These are phyloP conservation scores for Penicillium nucicola DNA, from an alignment of 495 filamentous ascomycete genomes.

Conservation along the genomic window DNA sequence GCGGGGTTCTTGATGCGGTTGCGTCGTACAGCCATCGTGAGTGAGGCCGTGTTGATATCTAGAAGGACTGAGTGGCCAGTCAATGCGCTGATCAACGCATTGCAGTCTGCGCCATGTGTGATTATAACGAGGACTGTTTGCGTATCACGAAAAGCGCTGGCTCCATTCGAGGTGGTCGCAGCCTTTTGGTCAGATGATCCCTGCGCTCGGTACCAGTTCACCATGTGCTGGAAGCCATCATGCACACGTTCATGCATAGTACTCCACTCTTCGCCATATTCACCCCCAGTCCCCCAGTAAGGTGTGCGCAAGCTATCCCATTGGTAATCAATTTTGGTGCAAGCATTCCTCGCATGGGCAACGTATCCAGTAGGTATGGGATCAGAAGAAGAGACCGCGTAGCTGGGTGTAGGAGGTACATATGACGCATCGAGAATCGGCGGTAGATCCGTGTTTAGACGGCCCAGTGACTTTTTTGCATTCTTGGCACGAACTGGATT, in stretches of 20 bases:
- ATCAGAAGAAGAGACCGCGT: conserved; percentile 75
- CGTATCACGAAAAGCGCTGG: conserved; percentile 56
- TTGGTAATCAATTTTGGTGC: conserved; percentile 80
- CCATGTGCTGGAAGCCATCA: conserved; percentile 67
- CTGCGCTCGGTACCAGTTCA: conserved; percentile 75
- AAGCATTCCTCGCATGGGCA: conserved; percentile 86
- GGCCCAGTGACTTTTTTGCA: conserved; percentile 16
- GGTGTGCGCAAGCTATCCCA: conserved; percentile 88
- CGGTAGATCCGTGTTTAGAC: conserved; percentile 33
- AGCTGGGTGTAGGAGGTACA: conserved; percentile 71
- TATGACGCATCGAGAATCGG: conserved; percentile 48
- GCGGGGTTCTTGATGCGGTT: conserved; percentile 31
- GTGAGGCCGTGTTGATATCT: conserved; percentile 83
- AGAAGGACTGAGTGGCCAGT: conserved; percentile 84
- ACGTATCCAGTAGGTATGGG: conserved; percentile 87
- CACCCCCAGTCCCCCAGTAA: conserved; percentile 82
- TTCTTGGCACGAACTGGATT: conserved; percentile 11
- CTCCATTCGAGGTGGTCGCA: conserved; percentile 33
- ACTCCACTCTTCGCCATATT: conserved; percentile 92
- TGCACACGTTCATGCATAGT: conserved; percentile 88
- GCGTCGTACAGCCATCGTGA: conserved; percentile 83
- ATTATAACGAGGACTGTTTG: conserved; percentile 87
- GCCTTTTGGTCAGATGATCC: conserved; percentile 26
- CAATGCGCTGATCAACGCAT: conserved; percentile 88
- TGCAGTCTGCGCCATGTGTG: conserved; percentile 96